Conservation (phyloP, 306 rosid genomes). For the cucumber (Cucumis sativus) region DNA sequence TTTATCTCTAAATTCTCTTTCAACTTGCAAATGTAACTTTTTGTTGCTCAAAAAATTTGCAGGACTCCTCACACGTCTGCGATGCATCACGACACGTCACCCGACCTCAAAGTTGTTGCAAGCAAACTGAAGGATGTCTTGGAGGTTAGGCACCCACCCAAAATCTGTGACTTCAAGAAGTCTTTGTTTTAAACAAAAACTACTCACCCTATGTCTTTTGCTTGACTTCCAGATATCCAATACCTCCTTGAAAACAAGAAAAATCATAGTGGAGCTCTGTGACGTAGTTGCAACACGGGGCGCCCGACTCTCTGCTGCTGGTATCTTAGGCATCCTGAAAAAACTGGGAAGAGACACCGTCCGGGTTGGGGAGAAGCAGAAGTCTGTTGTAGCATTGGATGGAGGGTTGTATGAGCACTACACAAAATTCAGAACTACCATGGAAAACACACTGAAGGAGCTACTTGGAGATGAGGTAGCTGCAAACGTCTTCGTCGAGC, state of each 20-base stretch:
- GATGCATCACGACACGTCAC: conserved; percentile 73
- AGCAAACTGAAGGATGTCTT: conserved; percentile 54
- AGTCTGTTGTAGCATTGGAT: conserved; percentile 63
- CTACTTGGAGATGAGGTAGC: conserved; percentile 53
- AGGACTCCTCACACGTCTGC: conserved; percentile 92
- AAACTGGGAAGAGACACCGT: conserved; percentile 53
- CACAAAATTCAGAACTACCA: conserved; percentile 47
- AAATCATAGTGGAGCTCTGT: conserved; percentile 51
- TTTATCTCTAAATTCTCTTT: neutral
- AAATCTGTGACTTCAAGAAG: neutral
- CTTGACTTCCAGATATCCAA: conserved; percentile 39
- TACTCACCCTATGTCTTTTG: neutral
- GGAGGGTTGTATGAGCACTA: conserved; percentile 92
- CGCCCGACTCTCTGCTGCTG: conserved; percentile 85
- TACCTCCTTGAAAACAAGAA: conserved; percentile 45
- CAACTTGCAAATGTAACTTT: neutral
- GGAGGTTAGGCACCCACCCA: conserved; percentile 36
- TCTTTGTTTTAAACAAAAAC: neutral
- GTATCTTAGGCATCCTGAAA: conserved; percentile 64
- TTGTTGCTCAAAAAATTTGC: neutral
- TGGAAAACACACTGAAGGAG: conserved; percentile 55
- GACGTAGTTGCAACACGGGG: conserved; percentile 73
- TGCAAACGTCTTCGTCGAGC: conserved; percentile 31
- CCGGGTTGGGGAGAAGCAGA: conserved; percentile 28
- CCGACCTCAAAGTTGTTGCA: conserved; percentile 71